Base-by-base conservation (phyloP, 371 early-diverging fungal genomes). In the Mortierella sp. region DNA sequence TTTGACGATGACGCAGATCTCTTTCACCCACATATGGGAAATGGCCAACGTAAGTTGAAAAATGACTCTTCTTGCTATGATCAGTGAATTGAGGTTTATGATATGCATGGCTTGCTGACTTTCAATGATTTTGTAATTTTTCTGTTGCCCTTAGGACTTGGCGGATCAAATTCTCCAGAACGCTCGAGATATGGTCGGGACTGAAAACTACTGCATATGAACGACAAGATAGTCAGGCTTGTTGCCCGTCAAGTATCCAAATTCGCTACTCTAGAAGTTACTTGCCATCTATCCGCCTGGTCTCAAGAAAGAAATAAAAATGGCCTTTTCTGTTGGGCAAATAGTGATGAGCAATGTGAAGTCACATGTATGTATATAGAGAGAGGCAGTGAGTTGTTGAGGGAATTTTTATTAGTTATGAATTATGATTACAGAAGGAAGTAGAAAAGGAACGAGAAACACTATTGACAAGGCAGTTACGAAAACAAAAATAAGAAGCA, bases 1-100 rank as follows among this genome's bases (percentile, higher is more conserved):
- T 52, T 42, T 24, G 52, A 79, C 10, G 45, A 57, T 38, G 79
- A 76, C 11, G 74, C 83, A 31, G 74, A 72, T 26, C 38, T 83
- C 28, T 74, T 54, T 38, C 80, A 83, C 54, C 80, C 83, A 52
- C 83, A 72, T 19, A 74, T 79, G 83, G 83, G 83, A 8, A 74
- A 54, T 16, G 80, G 77, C 58, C 74, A 80, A 6, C 77, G 83
- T 83, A 79, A 54, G 75, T 76, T 16, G 72, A 47, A 10, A 34
- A 24, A n/a, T 52, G 7, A 54, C 60, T 31, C 31, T 60, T 60
- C 31, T 8, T 60, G 26, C 10, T 13, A 31, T 11, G 14, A 14
- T 55, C 31, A 60, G 31, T 31, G 11, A 58, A 9, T n/a, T 9
- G 10, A 2, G 2, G 45, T 58, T 24, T 60, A 60, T 45, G 38